Evolutionary conservation across 352 stramenopile species (phyloP), one percentile per base, ranked within the genome.

Genomic region (Globisporangium sylvaticum): DNA sequence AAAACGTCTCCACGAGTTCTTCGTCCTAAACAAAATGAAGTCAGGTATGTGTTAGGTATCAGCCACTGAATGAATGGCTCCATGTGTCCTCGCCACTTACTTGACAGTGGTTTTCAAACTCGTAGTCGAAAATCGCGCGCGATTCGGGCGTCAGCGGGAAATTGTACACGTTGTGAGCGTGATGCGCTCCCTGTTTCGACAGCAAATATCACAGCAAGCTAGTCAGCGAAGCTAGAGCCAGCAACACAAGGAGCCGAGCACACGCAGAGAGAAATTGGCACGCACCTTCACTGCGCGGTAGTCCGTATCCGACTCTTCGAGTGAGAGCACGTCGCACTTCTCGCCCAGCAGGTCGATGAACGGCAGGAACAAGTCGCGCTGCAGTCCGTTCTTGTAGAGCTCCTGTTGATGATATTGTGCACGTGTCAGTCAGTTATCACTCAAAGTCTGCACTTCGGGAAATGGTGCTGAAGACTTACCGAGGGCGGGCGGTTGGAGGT

Each of bases 321-420:
- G 71, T 52, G 83, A 90, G 46, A 94, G 71, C 8, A 96, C 87
- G 18, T 84, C 78, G 69, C 96, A 99, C 53, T 96, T 88, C 34
- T 89, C 71, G 48, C 91, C 62, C 10, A 99, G 76, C 58, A 98
- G 66, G 60, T 97, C 90, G 65, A 99, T 98, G 75, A 99, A 99
- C 24, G 96, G 95, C 58, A 98, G 64, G 75, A 99, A 99, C 39
- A 98, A 89, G 37, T 97, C 89, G 63, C 96, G 80, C 76, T 99
- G 97, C 14, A 99, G 68, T 9, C 97, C 97, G 67, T 97, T 97
- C 77, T 98, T 94, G 79, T 99, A 99, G 65, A 99, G 78, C 67
- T 98, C 91, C 55, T 75, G 59, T 9, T 4, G 4, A 67, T 58
- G 3, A 1, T 18, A 18, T 52, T 14, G 7, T 3, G 27, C 24